Base-by-base conservation (phyloP, 768 basidiomycete species). In the Xanthoconium stramineum region DNA sequence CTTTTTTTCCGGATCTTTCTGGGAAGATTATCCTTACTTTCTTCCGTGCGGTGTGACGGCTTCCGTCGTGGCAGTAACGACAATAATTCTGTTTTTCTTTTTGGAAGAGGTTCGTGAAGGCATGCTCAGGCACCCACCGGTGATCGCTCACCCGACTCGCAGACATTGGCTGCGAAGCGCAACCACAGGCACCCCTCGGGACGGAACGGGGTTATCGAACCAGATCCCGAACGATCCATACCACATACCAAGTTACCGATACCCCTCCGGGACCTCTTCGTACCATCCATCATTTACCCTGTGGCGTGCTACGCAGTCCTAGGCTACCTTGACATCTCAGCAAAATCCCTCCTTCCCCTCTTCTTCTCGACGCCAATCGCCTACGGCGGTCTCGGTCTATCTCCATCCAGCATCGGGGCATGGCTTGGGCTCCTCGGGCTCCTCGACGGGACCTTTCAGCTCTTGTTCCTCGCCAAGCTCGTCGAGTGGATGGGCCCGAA, bases 41-140 rank as follows among this genome's bases (percentile, higher is more conserved):
- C 76, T 89, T 32, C 83, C 87, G 2, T 87, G 84, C 60, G 77
- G 80, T 6, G 79, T 84, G 9, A 74, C 83, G 2, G 84, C 84
- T 2, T 78, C 80, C 0, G 77, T 81, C 57, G 73, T 82, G 2
- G 68, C 70, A 8, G 9, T 81, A 17, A 80, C 78, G 2, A 53
- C 80, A 9, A 62, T 83, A 9, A 76, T 79, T 0, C 64, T 61
- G 1, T 53, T 76, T 33, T 59, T 82, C 17, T 82, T 78, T 67
- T 70, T 89, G 14, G 78, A 83, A 56, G 88, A 88, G 72, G 80
- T 78, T 20, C 19, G 71, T 60, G 6, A 8, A 29, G 17, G 5
- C 28, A 28, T 28, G 24, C 24, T 15, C 19, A 5, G 6, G 15
- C 32, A 3, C 20, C 2, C 2, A 32, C n/a, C 36, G 6, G 12